Conservation (phyloP, 2,329 filamentous ascomycete species). For the Fusarium concolor region DNA sequence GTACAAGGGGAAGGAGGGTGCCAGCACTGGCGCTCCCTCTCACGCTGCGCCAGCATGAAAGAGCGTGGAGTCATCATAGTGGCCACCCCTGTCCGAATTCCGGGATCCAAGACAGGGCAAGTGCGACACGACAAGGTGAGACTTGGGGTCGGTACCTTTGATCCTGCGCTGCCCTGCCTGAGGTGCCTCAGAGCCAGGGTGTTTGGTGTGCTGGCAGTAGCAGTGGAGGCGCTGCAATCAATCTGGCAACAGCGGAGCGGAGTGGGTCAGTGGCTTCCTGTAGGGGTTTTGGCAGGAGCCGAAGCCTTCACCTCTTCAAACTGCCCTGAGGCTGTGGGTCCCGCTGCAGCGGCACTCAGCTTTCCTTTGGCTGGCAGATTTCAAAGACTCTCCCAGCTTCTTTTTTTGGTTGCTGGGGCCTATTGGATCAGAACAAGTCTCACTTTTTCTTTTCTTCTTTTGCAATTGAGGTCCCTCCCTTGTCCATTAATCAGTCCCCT, state of each 20-base stretch:
- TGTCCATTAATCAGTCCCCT: constrained; percentile 9
- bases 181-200: neutral
- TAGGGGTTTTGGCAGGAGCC: constrained; percentile 4
- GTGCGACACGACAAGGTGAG: constrained; percentile 34
- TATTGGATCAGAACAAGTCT: constrained; percentile 18
- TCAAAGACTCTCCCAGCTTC: neutral
- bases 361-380: constrained; percentile 2
- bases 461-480: constrained; percentile 9
- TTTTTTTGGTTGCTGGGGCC: constrained; percentile 26
- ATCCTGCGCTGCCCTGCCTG: neutral
- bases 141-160: constrained; percentile 31
- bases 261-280: constrained; percentile 31
- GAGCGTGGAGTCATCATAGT: constrained; percentile 47
- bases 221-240: constrained; percentile 13
- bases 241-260: constrained; percentile 43
- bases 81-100: constrained; percentile 38
- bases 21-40: constrained; percentile 35
- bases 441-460: constrained; percentile 11
- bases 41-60: constrained; percentile 44
- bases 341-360: constrained; percentile 14
- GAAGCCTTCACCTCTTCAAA: too few species aligned
- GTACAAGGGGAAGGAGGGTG: constrained; percentile 33
- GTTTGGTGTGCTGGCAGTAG: constrained; percentile 37
- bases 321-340: constrained; percentile 7
- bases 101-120: constrained; percentile 36